These are phyloP conservation scores for Micromonas commoda DNA, from an alignment of 139 green algal species.

Conservation along the genomic window DNA sequence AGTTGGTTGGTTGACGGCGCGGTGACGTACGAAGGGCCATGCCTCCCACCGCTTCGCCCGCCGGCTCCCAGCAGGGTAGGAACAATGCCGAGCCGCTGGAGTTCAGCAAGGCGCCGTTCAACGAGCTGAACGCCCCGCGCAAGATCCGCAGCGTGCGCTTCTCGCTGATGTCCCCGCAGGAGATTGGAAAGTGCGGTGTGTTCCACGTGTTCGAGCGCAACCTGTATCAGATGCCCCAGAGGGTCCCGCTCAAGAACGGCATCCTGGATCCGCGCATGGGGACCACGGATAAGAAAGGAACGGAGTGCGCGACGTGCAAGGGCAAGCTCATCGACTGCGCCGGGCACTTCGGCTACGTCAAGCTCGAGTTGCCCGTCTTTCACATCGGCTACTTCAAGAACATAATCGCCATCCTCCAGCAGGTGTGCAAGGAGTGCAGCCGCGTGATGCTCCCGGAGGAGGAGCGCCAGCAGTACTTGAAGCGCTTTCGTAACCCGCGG, in stretches of 20 bases:
- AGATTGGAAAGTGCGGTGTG: slow-evolving; percentile 76
- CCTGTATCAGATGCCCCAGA: slow-evolving; percentile 87
- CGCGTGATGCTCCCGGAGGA: slow-evolving; percentile 77
- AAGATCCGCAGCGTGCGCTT: slow-evolving; percentile 82
- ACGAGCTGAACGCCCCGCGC: slow-evolving; percentile 51
- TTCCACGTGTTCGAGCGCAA: slow-evolving; percentile 79
- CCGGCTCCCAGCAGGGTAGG: background rate
- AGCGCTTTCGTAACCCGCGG: slow-evolving; percentile 50
- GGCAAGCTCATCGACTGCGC: slow-evolving; percentile 86
- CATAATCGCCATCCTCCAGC: slow-evolving; percentile 73
- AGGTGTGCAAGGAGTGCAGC: slow-evolving; percentile 93
- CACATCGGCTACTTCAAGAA: slow-evolving; percentile 97
- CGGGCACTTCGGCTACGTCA: slow-evolving; percentile 92
- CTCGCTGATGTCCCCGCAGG: slow-evolving; percentile 65
- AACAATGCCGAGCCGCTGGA: slow-evolving; percentile 37
- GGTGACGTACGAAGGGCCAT: no score
- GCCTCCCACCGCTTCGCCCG: no score
- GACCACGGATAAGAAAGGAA: slow-evolving; percentile 55
- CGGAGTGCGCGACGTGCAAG: slow-evolving; percentile 80
- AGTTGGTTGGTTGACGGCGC: no score
- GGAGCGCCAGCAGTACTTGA: slow-evolving; percentile 47
- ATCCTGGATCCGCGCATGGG: slow-evolving; percentile 78
- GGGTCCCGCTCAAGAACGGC: slow-evolving; percentile 66
- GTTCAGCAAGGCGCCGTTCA: slow-evolving; percentile 64
- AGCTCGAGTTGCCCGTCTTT: slow-evolving; percentile 95